A percentile compares a stretch with the other conserved stretches of the same genome.
Conservation (phyloP, 2,329 filamentous ascomycete species). For the Diaporthe citri region DNA sequence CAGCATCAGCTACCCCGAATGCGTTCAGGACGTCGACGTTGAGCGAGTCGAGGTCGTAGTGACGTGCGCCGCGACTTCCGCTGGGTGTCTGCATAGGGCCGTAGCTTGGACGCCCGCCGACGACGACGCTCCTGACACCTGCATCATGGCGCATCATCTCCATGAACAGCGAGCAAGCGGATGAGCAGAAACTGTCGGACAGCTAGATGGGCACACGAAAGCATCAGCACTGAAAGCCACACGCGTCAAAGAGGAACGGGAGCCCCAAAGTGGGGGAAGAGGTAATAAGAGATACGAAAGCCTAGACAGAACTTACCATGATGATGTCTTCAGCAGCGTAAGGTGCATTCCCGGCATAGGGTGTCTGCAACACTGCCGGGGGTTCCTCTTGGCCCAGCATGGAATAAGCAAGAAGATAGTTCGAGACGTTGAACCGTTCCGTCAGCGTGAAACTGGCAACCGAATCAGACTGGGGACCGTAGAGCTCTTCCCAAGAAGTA, state of each 20-base stretch:
- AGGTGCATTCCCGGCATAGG: background rate
- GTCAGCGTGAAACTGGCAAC: constrained; percentile 3
- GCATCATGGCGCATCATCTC: constrained; percentile 48
- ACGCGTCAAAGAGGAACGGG: too few species aligned
- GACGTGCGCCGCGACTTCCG: constrained; percentile 68
- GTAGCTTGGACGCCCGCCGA: constrained; percentile 69
- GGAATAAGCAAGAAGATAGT: background rate
- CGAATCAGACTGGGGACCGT: background rate
- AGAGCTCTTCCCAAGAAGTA: background rate
- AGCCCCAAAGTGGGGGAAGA: too few species aligned
- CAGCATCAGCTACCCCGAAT: background rate
- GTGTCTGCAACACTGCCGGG: background rate
- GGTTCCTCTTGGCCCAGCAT: background rate
- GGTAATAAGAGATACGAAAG: too few species aligned
- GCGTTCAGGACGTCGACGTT: constrained; percentile 33
- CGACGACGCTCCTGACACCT: constrained; percentile 67
- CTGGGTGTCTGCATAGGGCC: constrained; percentile 72
- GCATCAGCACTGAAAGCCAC: too few species aligned
- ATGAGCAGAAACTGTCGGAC: constrained; percentile 49
- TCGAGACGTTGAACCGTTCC: constrained; percentile 33
- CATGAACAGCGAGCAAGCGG: constrained; percentile 49
- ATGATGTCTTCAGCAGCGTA: background rate
- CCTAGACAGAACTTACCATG: background rate
- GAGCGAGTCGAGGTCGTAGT: constrained; percentile 42
- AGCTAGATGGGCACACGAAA: constrained; percentile 37